Base-by-base conservation (phyloP, 2,329 filamentous ascomycete species). In the Xenosphaeropsis pyriputrescens region DNA sequence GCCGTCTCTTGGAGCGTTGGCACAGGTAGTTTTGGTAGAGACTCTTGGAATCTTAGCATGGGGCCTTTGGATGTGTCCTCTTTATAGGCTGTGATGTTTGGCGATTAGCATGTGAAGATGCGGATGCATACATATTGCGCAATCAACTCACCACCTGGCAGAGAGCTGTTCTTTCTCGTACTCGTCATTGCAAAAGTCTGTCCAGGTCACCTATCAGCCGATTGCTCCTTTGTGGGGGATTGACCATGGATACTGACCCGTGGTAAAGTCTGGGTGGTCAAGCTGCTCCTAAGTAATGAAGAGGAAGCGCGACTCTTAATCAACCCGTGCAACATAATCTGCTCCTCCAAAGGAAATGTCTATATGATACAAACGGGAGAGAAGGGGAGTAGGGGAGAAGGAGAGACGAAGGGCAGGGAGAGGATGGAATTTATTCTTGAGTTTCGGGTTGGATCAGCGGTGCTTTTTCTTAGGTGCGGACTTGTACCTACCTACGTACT, bases 31-130 rank as follows among this genome's bases (percentile, higher is more conserved):
- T 69, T 70, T 33, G 84, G 84, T 22, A 93, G 72, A n/a, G 82
- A 89, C 29, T 88, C 82, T 57, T 93, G 82, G 59, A 82, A 93
- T 49, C 85, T 75, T 49, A 91, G 68, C 81, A 85, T 91, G 34
- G 75, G 67, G 38, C 82, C 83, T 57, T 85, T 88, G 51, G 75
- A 76, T 51, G 70, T 68, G 59, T 91, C 83, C 62, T 91, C 85
- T 52, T 69, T 74, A 63, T 91, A 89, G 50, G 79, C 83, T 84
- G 51, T 7, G 19, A 29, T 26, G 17, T 11, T 11, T 26, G 36
- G 18, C 49, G 22, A 50, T 41, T 38, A 35, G 12, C 15, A 26
- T 32, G 36, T 22, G 39, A 18, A 41, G 32, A 26, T 26, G 22
- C 8, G 36, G 37, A 14, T 38, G 42, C 42, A 40, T 34, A 44